Base-by-base conservation (phyloP, 108 stramenopile species). In the Nitzschia sp. region DNA sequence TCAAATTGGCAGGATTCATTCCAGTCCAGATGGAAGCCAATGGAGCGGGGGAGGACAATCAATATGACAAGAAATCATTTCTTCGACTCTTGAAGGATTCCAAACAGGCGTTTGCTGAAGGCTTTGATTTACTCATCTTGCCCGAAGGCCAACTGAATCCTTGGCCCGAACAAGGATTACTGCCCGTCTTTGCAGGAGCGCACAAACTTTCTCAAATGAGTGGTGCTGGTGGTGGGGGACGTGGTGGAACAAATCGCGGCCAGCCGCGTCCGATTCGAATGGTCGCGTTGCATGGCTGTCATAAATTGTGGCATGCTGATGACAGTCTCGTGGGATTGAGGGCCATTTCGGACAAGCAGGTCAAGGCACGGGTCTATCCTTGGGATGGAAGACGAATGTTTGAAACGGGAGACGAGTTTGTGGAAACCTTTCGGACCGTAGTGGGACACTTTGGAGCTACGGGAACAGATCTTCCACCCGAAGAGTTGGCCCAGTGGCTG, bases 141-240 rank as follows among this genome's bases (percentile, higher is more conserved):
- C 92, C 92, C 0, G 92, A 93, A 65, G 92, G 92, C 33, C 92
- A 93, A 67, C 68, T 89, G 44, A 93, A 93, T 73, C 92, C 92
- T 0, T 68, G 57, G 11, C 92, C 92, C 4, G 83, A 86, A 60
- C 55, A 79, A n/a, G 88, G 88, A n/a, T 59, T 90, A n/a, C 76
- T 84, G 45, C 85, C 85, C 30, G 55, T 85, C 21, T 89, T 85
- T 55, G 61, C 82, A 6, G 89, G 89, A 25, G 89, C 92, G 26
- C 89, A 62, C 61, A 84, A 78, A 25, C 53, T 93, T 57, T 83
- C 92, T 5, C 69, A 72, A 44, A 85, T 83, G 70, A 77, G 82
- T 32, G 59, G 68, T 33, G n/a, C n/a, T n/a, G n/a, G n/a, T n/a
- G n/a, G n/a, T n/a, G n/a, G n/a, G n/a, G n/a, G n/a, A n/a, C n/a